Evolutionary conservation across 1,284 basidiomycete genomes (phyloP).

Genomic region (Tylopilus orsonianus): DNA sequence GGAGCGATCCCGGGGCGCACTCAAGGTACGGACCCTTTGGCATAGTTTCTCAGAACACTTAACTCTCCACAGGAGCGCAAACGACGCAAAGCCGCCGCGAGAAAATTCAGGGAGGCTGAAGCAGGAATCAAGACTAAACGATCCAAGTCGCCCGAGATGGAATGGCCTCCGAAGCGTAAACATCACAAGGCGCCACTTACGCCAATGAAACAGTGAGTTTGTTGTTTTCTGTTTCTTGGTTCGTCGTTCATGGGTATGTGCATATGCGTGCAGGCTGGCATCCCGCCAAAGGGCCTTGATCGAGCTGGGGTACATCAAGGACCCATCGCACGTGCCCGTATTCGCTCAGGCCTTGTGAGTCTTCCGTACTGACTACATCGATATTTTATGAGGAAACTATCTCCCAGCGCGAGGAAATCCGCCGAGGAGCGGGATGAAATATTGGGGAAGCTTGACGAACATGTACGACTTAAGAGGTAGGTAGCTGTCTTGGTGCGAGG

Average conservation of each 20-base stretch:
- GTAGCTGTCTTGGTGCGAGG: no score
- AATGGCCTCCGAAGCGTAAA: constrained; percentile 65
- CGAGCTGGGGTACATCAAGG: constrained; percentile 55
- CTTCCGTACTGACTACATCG: not conserved
- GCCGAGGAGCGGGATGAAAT: constrained; percentile 44
- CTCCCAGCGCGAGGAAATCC: constrained; percentile 41
- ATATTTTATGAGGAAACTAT: not conserved
- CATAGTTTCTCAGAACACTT: constrained; percentile 4
- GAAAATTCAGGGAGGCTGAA: constrained; percentile 27
- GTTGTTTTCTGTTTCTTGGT: not conserved
- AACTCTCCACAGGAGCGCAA: constrained; percentile 27
- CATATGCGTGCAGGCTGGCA: constrained; percentile 40
- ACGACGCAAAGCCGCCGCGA: constrained; percentile 28
- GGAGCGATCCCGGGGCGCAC: constrained; percentile 51
- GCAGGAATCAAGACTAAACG: constrained; percentile 14
- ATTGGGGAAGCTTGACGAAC: constrained; percentile 42
- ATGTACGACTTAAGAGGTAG: constrained; percentile 21
- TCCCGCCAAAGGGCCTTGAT: constrained; percentile 58
- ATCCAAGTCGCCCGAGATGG: constrained; percentile 36
- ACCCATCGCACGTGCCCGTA: constrained; percentile 45
- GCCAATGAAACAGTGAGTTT: constrained; percentile 51
- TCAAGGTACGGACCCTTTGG: constrained; percentile 43
- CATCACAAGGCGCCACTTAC: constrained; percentile 53
- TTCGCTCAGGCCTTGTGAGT: constrained; percentile 68
- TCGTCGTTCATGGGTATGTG: constrained; percentile 4